Base-by-base conservation (phyloP, 768 basidiomycete genomes). In the Suillus occidentalis region DNA sequence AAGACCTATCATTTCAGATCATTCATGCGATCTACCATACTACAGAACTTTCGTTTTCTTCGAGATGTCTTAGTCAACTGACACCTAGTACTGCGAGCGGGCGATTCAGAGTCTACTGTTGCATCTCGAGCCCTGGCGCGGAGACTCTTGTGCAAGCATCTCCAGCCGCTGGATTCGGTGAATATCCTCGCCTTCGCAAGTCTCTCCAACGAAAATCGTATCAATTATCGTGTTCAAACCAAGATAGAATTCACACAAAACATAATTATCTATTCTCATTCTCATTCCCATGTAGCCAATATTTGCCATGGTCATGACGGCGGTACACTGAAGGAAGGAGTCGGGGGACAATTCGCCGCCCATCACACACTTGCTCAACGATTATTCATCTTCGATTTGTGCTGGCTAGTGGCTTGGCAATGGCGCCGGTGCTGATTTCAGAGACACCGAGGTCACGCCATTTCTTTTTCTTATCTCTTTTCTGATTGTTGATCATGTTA, bases 291-390 rank as follows among this genome's bases (percentile, higher is more conserved):
- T 37, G 8, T 66, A 89, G 87, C 89, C 90, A 1, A 89, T 91
- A 87, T 89, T 89, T 63, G 79, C 85, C 36, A 77, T 91, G 75
- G 76, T 80, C 22, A 83, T 64, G 88, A 88, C 61, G 88, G 86
- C 9, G 84, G 80, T 9, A 63, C 72, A 9, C 66, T 68, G 28
- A 47, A 58, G 7, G 60, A 62, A 31, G 68, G 52, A 53, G 22
- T 20, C 2, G 67, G 68, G 28, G 37, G 52, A 53, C 49, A 63
- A 25, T 64, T 70, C 14, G 61, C 66, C 8, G 64, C 72, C 2
- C 74, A 71, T 36, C 73, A 77, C 22, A 72, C 81, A 18, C 76
- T 89, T 2, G 68, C 73, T 6, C 85, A 88, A 63, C 79, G 88
- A 5, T 47, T 73, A 1, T 84, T 88, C 66, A 66, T 90, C 1